Percentiles rank a stretch among this genome's conserved stretches.
Conservation (phyloP, 1,284 basidiomycete genomes). For the Papiliotrema laurentii region DNA sequence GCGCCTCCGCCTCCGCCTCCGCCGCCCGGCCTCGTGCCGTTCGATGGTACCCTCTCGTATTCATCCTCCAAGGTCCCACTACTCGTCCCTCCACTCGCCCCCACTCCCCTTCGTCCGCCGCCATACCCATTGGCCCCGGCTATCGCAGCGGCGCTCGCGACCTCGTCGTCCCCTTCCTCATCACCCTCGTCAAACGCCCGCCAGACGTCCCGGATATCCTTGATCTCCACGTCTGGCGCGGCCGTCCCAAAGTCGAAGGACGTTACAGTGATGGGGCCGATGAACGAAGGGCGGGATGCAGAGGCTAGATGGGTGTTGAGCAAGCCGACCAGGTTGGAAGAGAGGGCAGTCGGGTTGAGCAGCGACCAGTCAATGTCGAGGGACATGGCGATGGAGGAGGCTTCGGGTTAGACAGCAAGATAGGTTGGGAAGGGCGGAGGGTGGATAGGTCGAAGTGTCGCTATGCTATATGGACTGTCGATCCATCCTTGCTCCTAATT, state of each 20-base stretch:
- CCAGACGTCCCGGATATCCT: constrained; percentile 90
- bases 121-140: too few relatives aligned
- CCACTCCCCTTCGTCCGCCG: too few relatives aligned
- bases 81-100: too few relatives aligned
- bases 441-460: too few relatives aligned
- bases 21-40: too few relatives aligned
- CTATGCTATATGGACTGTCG: too few relatives aligned
- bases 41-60: constrained; percentile 22
- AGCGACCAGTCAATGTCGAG: constrained; percentile 56
- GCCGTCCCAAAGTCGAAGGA: constrained; percentile 81
- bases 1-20: background rate
- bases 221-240: constrained; percentile 79
- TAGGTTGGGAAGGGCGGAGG: too few relatives aligned
- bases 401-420: too few relatives aligned
- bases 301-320: constrained; percentile 74
- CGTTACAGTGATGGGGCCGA: constrained; percentile 82
- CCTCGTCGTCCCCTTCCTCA: constrained; percentile 19
- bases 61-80: constrained; percentile 19
- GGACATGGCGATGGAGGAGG: constrained; percentile 41
- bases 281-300: constrained; percentile 77
- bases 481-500: too few relatives aligned
- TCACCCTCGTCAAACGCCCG: constrained; percentile 73
- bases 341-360: constrained; percentile 60
- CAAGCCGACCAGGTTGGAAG: constrained; percentile 64
- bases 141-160: too few relatives aligned